Base-by-base conservation (phyloP, 1,284 basidiomycete species). In the Boletus albobrunnescens region DNA sequence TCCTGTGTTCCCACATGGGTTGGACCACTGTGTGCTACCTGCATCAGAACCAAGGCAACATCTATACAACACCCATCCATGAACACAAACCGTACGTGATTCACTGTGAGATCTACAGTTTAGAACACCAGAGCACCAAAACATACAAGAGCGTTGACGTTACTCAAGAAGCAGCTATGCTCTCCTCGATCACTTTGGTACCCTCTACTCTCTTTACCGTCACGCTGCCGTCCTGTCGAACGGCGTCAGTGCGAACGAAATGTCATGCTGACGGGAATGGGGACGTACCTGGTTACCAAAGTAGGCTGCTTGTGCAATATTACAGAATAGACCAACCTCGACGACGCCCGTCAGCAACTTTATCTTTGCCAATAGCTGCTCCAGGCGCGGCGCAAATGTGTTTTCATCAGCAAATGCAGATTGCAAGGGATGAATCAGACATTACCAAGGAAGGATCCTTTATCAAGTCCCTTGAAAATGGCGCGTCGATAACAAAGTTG, bases 261-360 rank as follows among this genome's bases (percentile, higher is more conserved):
- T 4, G 3, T 14, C 6, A 3, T 6, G 13, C 14, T 4, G 19
- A 11, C 24, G 12, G 6, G 31, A 13, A 33, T 5, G 14, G 26
- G 19, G 64, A 44, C 28, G 74, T 52, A 89, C 88, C 71, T 84
- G 78, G 60, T 96, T 95, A 16, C 95, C 95, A 72, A 98, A 99
- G 76, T 98, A 99, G 10, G 94, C 94, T 0, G 92, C 93, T 66
- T 87, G 82, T n/a, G 89, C 92, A 78, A 98, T 87, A 46, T 84
- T 75, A 64, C 91, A 94, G 75, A 99, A 99, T 19, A 99, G 70
- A 0, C 96, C 96, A 27, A 98, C 96, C 68, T 99, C 95, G 26
- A 98, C 88, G 11, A 99, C 93, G 48, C 96, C 95, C 1, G 95
- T 98, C 44, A 96, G 74, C 77, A 94, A 80, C 73, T 93, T 94